phyloP scores from a whole-genome alignment of 2,329 filamentous ascomycete species.

The Thielaviopsis populi region DNA sequence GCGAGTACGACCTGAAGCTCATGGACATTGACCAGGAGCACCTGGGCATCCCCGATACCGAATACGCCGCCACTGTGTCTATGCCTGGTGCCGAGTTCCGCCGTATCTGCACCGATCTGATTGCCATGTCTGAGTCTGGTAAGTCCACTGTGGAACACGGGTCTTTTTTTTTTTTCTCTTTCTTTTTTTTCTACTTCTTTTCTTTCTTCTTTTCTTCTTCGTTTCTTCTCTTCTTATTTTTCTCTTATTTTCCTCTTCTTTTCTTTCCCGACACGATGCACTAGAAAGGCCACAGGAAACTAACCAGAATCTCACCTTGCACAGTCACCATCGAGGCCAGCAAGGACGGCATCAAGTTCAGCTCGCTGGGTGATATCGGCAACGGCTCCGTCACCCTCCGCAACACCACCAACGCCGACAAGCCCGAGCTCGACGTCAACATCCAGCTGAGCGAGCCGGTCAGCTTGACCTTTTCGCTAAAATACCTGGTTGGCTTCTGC shows the following conservation, averaged over 20 bases:
- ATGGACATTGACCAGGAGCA: conserved; percentile 99
- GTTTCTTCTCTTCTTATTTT: too few relatives aligned
- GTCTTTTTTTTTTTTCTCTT: too few relatives aligned
- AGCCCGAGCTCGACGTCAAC: conserved; percentile 69
- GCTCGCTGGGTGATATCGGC: conserved; percentile 85
- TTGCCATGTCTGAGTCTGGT: conserved; percentile 91
- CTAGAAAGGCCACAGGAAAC: neutral
- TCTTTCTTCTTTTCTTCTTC: too few relatives aligned
- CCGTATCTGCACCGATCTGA: conserved; percentile 85
- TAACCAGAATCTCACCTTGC: neutral
- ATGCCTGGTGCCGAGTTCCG: conserved; percentile 87
- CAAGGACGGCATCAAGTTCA: conserved; percentile 96
- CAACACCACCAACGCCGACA: conserved; percentile 76
- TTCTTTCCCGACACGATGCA: too few relatives aligned
- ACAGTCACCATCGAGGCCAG: conserved; percentile 85
- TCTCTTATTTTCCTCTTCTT: too few relatives aligned
- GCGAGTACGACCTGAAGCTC: conserved; percentile 98
- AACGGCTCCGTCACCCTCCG: conserved; percentile 87
- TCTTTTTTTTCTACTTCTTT: too few relatives aligned
- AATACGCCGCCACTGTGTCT: conserved; percentile 79
- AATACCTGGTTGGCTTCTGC: conserved; percentile 99
- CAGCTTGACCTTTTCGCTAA: conserved; percentile 89
- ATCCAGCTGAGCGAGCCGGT: conserved; percentile 90
- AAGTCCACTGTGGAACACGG: conserved; percentile 26
- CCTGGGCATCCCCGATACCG: conserved; percentile 95